These are phyloP conservation scores for Stellera chamaejasme DNA, from an alignment of 345 rosid genomes.

Conservation along the genomic window DNA sequence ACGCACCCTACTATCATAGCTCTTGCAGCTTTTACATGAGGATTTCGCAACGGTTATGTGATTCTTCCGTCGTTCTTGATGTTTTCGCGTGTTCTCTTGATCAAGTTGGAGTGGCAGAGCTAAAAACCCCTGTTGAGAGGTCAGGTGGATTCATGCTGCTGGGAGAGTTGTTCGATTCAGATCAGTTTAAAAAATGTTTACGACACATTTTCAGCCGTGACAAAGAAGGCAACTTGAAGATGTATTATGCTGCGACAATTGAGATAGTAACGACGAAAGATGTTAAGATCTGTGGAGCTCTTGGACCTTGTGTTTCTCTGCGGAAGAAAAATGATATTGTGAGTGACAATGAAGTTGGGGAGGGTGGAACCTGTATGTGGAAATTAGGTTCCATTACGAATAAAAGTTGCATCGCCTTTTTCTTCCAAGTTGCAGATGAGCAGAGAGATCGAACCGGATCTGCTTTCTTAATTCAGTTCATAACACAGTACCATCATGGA, in stretches of 20 bases:
- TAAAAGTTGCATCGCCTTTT: slow-evolving; percentile 81
- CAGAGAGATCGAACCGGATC: slow-evolving; percentile 71
- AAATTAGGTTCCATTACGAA: slow-evolving; percentile 63
- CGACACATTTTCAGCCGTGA: slow-evolving; percentile 66
- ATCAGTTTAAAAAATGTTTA: slow-evolving; percentile 70
- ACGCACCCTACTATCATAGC: slow-evolving; percentile 40
- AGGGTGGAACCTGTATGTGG: slow-evolving; percentile 80
- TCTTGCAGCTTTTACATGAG: slow-evolving; percentile 59
- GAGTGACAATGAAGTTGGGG: slow-evolving; percentile 62
- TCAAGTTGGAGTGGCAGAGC: slow-evolving; percentile 86
- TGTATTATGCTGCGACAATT: slow-evolving; percentile 84
- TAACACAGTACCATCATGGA: slow-evolving; percentile 68
- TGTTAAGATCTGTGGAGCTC: slow-evolving; percentile 73
- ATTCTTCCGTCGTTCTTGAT: slow-evolving; percentile 67
- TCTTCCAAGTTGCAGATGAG: slow-evolving; percentile 61
- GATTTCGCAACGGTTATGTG: slow-evolving; percentile 49
- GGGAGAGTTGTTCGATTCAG: slow-evolving; percentile 76
- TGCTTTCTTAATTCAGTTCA: slow-evolving; percentile 83
- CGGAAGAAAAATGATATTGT: slow-evolving; percentile 53
- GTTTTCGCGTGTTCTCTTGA: slow-evolving; percentile 93
- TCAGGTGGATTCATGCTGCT: slow-evolving; percentile 90
- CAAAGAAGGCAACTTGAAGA: slow-evolving; percentile 55
- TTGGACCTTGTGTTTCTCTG: slow-evolving; percentile 91
- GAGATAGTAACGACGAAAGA: slow-evolving; percentile 84
- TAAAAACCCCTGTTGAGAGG: slow-evolving; percentile 65